phyloP scores from a whole-genome alignment of 1,139 yeast species.

The Starmera stellimalicola region DNA sequence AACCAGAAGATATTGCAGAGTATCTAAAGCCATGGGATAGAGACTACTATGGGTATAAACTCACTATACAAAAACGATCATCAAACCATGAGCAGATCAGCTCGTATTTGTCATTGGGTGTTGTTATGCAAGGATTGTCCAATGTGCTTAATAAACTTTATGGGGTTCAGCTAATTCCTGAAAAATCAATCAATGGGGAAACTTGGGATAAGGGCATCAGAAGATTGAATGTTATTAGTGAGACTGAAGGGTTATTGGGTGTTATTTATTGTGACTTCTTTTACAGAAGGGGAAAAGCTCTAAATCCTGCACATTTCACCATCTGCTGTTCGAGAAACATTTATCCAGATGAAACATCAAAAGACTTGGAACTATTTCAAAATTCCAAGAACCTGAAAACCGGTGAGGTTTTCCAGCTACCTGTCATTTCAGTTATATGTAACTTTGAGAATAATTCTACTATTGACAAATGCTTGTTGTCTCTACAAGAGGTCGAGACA shows the following conservation, averaged over 20 bases:
- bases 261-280: slow-evolving; percentile 62
- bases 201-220: slow-evolving; percentile 90
- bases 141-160: slow-evolving; percentile 61
- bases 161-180: slow-evolving; percentile 68
- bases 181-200: slow-evolving; percentile 58
- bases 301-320: slow-evolving; percentile 90
- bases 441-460: slow-evolving; percentile 48
- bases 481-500: slow-evolving; percentile 80
- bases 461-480: slow-evolving; percentile 36
- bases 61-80: slow-evolving; percentile 27
- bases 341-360: slow-evolving; percentile 41
- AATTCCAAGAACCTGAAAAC: slow-evolving; percentile 24
- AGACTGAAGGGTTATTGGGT: slow-evolving; percentile 49
- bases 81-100: slow-evolving; percentile 32
- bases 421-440: slow-evolving; percentile 84
- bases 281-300: slow-evolving; percentile 50
- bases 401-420: slow-evolving; percentile 58
- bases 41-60: slow-evolving; percentile 50
- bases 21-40: slow-evolving; percentile 85
- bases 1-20: slow-evolving; percentile 33
- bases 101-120: slow-evolving; percentile 74
- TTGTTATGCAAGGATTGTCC: slow-evolving; percentile 78
- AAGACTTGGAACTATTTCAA: slow-evolving; percentile 27
- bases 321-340: slow-evolving; percentile 85
- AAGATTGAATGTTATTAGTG: slow-evolving; percentile 62